Evolutionary conservation across 768 basidiomycete species (phyloP), one percentile per base, ranked within the genome.

Genomic region (Amanita rimosa): DNA sequence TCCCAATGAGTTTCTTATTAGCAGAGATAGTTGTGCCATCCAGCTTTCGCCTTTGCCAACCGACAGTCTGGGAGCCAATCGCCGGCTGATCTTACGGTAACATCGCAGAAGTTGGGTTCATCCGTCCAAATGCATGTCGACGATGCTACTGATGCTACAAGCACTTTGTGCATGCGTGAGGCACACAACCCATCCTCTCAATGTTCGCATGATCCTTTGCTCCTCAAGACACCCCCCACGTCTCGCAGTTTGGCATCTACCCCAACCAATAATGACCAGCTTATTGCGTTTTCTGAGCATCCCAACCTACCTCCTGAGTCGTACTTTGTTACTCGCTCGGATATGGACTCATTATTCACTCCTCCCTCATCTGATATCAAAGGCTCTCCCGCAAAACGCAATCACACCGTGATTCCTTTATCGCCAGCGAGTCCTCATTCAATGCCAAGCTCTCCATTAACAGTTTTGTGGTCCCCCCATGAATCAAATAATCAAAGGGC

Each of bases 21-120:
- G 13, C 16, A 26, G 9, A 36, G 14, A 35, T 31, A 49, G 49
- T 31, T 29, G 14, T 17, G 29, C 22, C 54, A 55, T 35, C 44
- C 53, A 43, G 44, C 45, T 24, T 42, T 26, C 3, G 51, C 56
- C 4, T 24, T 55, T 27, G 44, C 54, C 49, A 41, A 52, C 39
- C 47, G 40, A 8, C 38, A 39, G 19, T 21, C 38, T 21, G 17
- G 10, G 10, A 39, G 17, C 10, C 19, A 0, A 38, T 38, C 24
- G 21, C 40, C 5, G 14, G 40, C 21, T 21, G 5, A 3, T 10
- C 40, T 22, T 6, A 3, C n/a, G 13, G 27, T 19, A 26, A 22
- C 33, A 4, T 34, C 45, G 8, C 43, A 31, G 27, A 44, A 27
- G 4, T 16, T 33, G n/a, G 36, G 34, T 36, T 21, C 31, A 22